These are phyloP conservation scores for Ceratobasidium sp. DNA, from an alignment of 1,284 basidiomycete genomes.

Conservation along the genomic window DNA sequence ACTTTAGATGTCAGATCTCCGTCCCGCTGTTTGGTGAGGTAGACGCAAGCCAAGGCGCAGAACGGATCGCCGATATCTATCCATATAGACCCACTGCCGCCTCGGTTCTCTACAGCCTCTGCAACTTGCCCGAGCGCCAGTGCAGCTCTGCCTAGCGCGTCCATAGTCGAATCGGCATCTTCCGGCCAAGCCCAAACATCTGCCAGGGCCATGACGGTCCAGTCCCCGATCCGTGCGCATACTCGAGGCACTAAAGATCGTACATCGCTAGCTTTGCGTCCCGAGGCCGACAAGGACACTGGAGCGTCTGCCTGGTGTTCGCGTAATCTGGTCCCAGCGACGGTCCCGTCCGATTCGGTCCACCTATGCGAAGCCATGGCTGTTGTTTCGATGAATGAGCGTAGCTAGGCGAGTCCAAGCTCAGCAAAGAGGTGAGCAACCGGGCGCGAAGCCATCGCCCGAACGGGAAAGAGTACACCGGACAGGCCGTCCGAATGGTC, in stretches of 20 bases:
- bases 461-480: constrained; percentile 37
- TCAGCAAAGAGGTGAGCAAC: constrained; percentile 32
- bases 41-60: constrained; percentile 29
- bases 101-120: not conserved
- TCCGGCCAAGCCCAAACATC: constrained; percentile 31
- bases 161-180: not conserved
- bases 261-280: constrained; percentile 26
- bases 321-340: constrained; percentile 5
- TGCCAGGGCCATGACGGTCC: constrained; percentile 27
- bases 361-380: constrained; percentile 7
- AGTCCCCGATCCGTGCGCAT: constrained; percentile 37
- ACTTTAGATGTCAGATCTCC: not conserved
- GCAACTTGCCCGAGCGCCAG: constrained; percentile 20
- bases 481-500: constrained; percentile 30
- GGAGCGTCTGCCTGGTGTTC: constrained; percentile 5
- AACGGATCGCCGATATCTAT: constrained; percentile 39
- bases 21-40: not conserved
- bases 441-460: constrained; percentile 25
- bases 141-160: constrained; percentile 1
- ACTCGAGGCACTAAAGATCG: constrained; percentile 35
- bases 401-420: constrained; percentile 19
- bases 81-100: not conserved
- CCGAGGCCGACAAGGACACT: not conserved
- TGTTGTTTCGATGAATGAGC: constrained; percentile 27
- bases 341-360: constrained; percentile 21